Conservation (phyloP, 192 early-diverging fungal species). For the Linderina pennispora region DNA sequence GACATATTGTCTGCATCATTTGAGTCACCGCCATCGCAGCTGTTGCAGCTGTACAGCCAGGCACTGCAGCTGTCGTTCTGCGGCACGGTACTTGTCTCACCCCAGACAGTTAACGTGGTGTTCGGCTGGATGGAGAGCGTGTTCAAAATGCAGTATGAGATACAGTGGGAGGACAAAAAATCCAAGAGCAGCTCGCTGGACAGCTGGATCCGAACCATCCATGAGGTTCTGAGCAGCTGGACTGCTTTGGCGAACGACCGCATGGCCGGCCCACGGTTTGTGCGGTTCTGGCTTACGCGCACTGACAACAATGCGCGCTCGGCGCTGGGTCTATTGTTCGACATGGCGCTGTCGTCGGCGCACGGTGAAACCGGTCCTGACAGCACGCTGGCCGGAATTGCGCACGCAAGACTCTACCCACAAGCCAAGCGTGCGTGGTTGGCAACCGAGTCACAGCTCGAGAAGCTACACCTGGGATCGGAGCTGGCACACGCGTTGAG, state of each 20-base stretch:
- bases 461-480: constrained; percentile 4
- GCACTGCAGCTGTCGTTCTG: constrained; percentile 15
- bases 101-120: background rate
- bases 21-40: constrained; percentile 1
- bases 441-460: constrained; percentile 25
- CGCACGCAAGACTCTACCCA: constrained; percentile 4
- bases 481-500: constrained; percentile 26
- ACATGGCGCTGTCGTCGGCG: constrained; percentile 7
- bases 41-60: constrained; percentile 16
- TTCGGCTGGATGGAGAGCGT: constrained; percentile 26
- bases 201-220: constrained; percentile 5
- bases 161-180: constrained; percentile 8
- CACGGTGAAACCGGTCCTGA: too few relatives aligned
- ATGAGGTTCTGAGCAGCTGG: constrained; percentile 28
- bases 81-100: constrained; percentile 5
- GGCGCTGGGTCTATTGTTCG: constrained; percentile 30
- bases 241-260: constrained; percentile 16
- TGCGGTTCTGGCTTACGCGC: constrained; percentile 21
- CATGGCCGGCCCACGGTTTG: constrained; percentile 21
- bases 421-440: constrained; percentile 25
- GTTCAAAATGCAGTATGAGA: constrained; percentile 12
- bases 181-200: background rate
- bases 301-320: constrained; percentile 11
- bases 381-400: background rate
- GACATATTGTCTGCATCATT: background rate